Evolutionary conservation across 164 flowering plant genomes (phyloP).

Genomic region (Magnolia sinica): DNA sequence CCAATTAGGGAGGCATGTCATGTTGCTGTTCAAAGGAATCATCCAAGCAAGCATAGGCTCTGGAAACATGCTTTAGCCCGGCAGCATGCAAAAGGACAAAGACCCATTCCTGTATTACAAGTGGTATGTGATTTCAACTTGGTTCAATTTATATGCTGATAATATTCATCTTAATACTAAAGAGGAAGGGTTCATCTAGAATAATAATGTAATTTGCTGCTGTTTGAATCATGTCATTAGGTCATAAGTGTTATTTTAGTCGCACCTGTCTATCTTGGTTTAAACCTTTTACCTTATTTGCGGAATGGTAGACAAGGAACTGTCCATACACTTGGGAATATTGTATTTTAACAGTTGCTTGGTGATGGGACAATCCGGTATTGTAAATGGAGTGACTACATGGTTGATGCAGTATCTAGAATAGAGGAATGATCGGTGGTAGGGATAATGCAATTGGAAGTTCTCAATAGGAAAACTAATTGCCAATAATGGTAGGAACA

Average conservation of each 20-base stretch:
- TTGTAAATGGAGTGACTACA: too few relatives aligned
- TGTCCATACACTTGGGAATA: too few relatives aligned
- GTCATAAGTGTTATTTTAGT: neutral
- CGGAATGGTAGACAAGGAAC: too few relatives aligned
- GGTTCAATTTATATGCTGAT: neutral
- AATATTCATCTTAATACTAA: neutral
- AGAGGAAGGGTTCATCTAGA: neutral
- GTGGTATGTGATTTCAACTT: conserved; percentile 53
- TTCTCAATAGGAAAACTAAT: too few relatives aligned
- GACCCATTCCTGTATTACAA: conserved; percentile 74
- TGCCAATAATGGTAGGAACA: too few relatives aligned
- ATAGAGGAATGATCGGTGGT: too few relatives aligned
- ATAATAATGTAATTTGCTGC: neutral
- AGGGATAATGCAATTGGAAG: too few relatives aligned
- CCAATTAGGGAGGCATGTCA: conserved; percentile 99
- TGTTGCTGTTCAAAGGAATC: conserved; percentile 83
- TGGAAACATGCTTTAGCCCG: conserved; percentile 97
- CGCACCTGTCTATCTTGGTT: neutral
- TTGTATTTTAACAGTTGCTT: too few relatives aligned
- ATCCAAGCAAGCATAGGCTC: conserved; percentile 81
- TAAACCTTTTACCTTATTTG: too few relatives aligned
- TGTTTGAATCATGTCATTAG: neutral
- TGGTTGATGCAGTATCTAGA: too few relatives aligned
- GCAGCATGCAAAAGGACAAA: conserved; percentile 59
- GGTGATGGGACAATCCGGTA: too few relatives aligned